These are phyloP conservation scores for Tricholoma furcatifolium DNA, from an alignment of 768 basidiomycete species.

Conservation along the genomic window DNA sequence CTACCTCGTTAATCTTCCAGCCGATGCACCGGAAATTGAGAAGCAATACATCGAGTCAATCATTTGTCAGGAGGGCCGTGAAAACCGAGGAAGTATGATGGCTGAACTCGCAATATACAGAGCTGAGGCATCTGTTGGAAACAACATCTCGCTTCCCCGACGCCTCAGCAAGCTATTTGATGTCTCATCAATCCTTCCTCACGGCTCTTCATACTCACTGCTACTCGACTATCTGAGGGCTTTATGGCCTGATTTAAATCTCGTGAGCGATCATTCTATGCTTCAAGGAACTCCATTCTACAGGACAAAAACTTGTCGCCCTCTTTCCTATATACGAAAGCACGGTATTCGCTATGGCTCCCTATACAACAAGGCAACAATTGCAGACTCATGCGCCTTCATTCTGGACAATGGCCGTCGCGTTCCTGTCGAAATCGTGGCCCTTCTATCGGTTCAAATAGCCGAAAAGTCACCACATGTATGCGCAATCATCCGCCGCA, in stretches of 20 bases:
- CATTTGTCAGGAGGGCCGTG: constrained; percentile 5
- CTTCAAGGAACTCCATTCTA: constrained; percentile 5
- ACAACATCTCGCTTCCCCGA: constrained; percentile 1
- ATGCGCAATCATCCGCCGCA: background rate
- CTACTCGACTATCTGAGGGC: background rate
- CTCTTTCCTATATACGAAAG: no score
- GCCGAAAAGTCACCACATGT: background rate
- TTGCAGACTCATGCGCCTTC: background rate
- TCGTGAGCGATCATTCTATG: background rate
- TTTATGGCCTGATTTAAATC: constrained; percentile 3
- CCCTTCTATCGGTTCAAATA: background rate
- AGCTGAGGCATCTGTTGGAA: constrained; percentile 13
- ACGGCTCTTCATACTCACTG: constrained; percentile 1
- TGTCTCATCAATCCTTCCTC: background rate
- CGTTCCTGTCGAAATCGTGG: background rate
- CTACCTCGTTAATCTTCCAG: background rate
- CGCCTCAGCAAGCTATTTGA: constrained; percentile 4
- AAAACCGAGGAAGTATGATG: constrained; percentile 18
- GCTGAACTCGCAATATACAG: constrained; percentile 20
- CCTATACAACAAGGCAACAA: background rate
- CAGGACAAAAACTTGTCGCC: background rate
- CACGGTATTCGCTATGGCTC: no score
- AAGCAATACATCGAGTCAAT: constrained; percentile 9
- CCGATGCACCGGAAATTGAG: background rate
- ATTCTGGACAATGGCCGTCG: background rate